Evolutionary conservation across 805 yeast genomes (phyloP), one percentile per base, ranked within the genome.

Genomic region (Danielozyma ontarioensis): DNA sequence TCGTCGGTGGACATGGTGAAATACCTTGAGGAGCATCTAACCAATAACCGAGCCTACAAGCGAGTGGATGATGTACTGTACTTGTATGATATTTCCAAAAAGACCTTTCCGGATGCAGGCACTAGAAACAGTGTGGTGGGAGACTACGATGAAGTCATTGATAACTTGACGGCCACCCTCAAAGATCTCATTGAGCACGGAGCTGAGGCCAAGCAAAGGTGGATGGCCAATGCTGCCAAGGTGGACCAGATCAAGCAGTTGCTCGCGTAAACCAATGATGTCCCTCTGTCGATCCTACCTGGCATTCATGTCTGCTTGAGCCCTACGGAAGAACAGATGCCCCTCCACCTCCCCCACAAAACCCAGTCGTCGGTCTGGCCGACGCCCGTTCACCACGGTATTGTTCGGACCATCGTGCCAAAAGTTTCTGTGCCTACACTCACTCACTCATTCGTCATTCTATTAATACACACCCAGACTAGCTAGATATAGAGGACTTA

Each of bases 171-270:
- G 3, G 33, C 29, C 4, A 56, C 53, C n/a, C 55, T 66, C 3
- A 42, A 45, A 16, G 59, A 48, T 2, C 46, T 62, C 28, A 47
- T 60, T 3, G 42, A 41, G n/a, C 56, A 53, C 28, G 63, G 68
- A 1, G 46, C 58, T 0, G 51, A 40, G 21, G 52, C 62, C 12
- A 61, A 59, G 40, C 55, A 53, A 31, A 40, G 55, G 21, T 66
- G 71, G 71, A 44, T 50, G 25, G 37, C 25, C 8, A 62, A 62
- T 39, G 68, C 69, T 2, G 39, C 38, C 13, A 56, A 50, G 36
- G 34, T 66, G 31, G 64, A 56, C 34, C 39, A 34, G 27, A 44
- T 65, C 10, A 52, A 44, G 32, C 45, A 48, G 5, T 48, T 50
- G 7, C 40, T 59, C 19, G n/a, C n/a, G n/a, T n/a, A n/a, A n/a